These are phyloP conservation scores for Rhizophagus clarus DNA, from an alignment of 192 early-diverging fungal species.

Conservation along the genomic window DNA sequence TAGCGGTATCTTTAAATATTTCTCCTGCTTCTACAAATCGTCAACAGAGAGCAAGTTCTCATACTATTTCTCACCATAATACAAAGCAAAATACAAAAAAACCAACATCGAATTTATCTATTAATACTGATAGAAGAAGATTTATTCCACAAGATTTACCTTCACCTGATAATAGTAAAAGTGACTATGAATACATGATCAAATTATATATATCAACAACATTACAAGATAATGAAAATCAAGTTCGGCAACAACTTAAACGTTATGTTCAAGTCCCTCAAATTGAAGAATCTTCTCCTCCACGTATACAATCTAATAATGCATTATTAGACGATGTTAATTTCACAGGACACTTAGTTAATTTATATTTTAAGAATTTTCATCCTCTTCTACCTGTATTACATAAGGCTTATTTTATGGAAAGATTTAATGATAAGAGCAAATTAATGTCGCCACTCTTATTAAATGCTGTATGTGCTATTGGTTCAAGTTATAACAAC, in stretches of 20 bases:
- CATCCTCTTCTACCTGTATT: constrained; percentile 16
- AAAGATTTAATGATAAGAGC: constrained; percentile 11
- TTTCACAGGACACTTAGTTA: background rate
- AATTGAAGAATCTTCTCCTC: background rate
- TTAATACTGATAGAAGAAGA: background rate
- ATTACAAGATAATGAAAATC: constrained; percentile 9
- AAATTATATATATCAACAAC: constrained; percentile 11
- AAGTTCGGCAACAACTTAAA: constrained; percentile 2
- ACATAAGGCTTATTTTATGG: constrained; percentile 19
- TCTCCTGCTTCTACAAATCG: background rate
- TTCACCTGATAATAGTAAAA: background rate
- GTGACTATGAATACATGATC: constrained; percentile 15
- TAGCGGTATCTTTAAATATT: background rate
- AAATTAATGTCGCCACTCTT: constrained; percentile 5
- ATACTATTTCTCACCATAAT: background rate
- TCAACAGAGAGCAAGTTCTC: background rate
- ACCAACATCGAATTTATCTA: background rate
- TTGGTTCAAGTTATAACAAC: constrained; percentile 24
- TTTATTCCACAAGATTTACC: constrained; percentile 7
- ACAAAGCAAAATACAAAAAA: background rate
- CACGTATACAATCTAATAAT: too few species aligned
- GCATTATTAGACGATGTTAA: background rate
- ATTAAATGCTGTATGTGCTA: constrained; percentile 20
- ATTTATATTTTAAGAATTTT: constrained; percentile 25
- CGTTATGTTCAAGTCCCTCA: constrained; percentile 3